Percentiles rank a stretch among this genome's conserved stretches.
phyloP scores from a whole-genome alignment of 352 stramenopile genomes.

The Elongisporangium undulatum region DNA sequence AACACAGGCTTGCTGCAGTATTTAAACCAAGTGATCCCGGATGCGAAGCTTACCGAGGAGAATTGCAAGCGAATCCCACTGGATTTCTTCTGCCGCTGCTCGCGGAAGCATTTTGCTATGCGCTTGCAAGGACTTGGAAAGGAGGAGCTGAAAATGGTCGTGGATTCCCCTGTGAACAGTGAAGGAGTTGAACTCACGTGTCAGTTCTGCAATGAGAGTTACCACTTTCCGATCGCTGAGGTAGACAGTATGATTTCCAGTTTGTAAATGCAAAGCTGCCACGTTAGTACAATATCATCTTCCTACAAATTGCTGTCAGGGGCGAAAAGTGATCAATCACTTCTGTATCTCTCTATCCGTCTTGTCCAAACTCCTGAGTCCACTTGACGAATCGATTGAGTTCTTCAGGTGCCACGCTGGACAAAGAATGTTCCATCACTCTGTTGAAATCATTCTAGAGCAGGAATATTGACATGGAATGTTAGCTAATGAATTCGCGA shows the following conservation, averaged over 20 bases:
- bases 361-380: conserved; percentile 99
- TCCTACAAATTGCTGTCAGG: neutral
- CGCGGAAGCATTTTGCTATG: conserved; percentile 55
- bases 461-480: neutral
- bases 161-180: conserved; percentile 29
- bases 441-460: conserved; percentile 93
- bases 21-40: conserved; percentile 70
- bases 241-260: conserved; percentile 30
- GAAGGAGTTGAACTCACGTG: conserved; percentile 71
- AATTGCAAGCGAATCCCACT: conserved; percentile 57
- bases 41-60: conserved; percentile 52
- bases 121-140: conserved; percentile 47
- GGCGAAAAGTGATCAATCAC: neutral
- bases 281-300: conserved; percentile 1
- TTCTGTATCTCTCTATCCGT: conserved; percentile 77
- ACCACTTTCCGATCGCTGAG: conserved; percentile 56
- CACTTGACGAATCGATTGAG: conserved; percentile 97
- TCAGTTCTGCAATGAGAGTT: conserved; percentile 83
- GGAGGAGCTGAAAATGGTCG: conserved; percentile 44
- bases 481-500: neutral
- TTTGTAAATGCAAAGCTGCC: conserved; percentile 8
- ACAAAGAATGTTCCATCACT: conserved; percentile 92
- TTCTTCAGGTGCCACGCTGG: conserved; percentile 96
- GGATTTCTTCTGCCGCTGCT: conserved; percentile 85
- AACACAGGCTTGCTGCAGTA: conserved; percentile 62